A percentile compares a stretch with the other conserved stretches of the same genome.
Evolutionary conservation across 345 rosid genomes (phyloP).

Genomic region (Salix koriyanagi): DNA sequence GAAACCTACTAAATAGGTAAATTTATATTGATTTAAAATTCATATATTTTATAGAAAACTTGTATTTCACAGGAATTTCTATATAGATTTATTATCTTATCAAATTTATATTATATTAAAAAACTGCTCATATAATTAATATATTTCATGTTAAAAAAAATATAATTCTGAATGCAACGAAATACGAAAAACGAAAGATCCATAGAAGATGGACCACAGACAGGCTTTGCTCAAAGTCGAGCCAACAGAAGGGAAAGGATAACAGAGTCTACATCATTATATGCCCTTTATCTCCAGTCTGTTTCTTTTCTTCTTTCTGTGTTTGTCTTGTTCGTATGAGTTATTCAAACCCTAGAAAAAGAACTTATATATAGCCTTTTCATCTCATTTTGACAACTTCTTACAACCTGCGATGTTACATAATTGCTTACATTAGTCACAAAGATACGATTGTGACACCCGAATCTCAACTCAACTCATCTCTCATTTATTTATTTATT

Average conservation of each 20-base stretch:
- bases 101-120: too few relatives aligned
- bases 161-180: too few relatives aligned
- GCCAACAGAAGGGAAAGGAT: background rate
- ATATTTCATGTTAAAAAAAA: too few relatives aligned
- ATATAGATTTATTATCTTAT: too few relatives aligned
- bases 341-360: background rate
- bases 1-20: too few relatives aligned
- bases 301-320: background rate
- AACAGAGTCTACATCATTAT: background rate
- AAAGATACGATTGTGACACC: background rate
- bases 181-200: background rate
- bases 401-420: background rate
- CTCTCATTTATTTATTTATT: too few relatives aligned
- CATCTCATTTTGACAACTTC: background rate
- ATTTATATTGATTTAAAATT: too few relatives aligned
- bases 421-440: background rate
- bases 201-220: background rate
- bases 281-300: background rate
- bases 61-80: too few relatives aligned
- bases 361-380: background rate
- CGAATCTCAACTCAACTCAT: too few relatives aligned
- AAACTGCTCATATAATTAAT: too few relatives aligned
- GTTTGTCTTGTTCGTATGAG: background rate
- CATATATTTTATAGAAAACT: too few relatives aligned
- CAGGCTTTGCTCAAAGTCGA: background rate